Percentiles rank a stretch among this genome's conserved stretches.
Conservation (phyloP, 805 yeast genomes). For the Priceomyces fermenticarens region DNA sequence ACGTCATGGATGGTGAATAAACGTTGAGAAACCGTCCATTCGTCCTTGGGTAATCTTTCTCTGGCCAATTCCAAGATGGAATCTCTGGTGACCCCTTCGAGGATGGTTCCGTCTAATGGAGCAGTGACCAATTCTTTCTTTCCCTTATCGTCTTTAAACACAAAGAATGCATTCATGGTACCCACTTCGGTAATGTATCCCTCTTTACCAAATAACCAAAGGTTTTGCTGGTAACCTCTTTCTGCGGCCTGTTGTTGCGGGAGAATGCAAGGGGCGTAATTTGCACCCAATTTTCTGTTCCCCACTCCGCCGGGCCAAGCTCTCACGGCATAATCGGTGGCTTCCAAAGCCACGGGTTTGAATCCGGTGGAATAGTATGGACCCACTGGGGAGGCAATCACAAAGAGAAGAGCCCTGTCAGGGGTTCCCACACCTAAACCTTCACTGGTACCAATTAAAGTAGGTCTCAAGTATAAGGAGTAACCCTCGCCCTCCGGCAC, state of each 20-base stretch:
- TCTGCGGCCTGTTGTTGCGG: conserved; percentile 89
- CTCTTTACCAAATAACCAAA: conserved; percentile 94
- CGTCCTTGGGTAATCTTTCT: conserved; percentile 66
- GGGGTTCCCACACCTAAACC: conserved; percentile 88
- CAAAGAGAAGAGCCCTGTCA: conserved; percentile 73
- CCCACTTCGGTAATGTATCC: conserved; percentile 91
- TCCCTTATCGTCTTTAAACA: conserved; percentile 74
- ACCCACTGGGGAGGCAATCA: conserved; percentile 94
- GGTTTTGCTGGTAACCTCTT: conserved; percentile 92
- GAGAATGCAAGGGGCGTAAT: conserved; percentile 91
- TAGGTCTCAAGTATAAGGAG: conserved; percentile 91
- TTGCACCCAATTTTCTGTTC: conserved; percentile 93
- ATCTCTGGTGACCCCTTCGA: conserved; percentile 96
- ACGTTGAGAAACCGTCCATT: conserved; percentile 87
- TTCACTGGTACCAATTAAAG: conserved; percentile 88
- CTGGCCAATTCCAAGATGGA: conserved; percentile 77
- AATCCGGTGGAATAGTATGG: conserved; percentile 90
- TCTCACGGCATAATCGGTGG: conserved; percentile 93
- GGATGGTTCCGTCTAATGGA: conserved; percentile 94
- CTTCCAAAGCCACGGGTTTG: conserved; percentile 92
- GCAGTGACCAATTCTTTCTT: conserved; percentile 92
- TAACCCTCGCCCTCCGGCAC: conserved; percentile 87
- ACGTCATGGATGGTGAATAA: conserved; percentile 79
- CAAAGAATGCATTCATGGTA: conserved; percentile 94
- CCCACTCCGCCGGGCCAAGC: conserved; percentile 99